Conservation (phyloP, 148 eudicot genomes). For the Suaeda aralocaspica region DNA sequence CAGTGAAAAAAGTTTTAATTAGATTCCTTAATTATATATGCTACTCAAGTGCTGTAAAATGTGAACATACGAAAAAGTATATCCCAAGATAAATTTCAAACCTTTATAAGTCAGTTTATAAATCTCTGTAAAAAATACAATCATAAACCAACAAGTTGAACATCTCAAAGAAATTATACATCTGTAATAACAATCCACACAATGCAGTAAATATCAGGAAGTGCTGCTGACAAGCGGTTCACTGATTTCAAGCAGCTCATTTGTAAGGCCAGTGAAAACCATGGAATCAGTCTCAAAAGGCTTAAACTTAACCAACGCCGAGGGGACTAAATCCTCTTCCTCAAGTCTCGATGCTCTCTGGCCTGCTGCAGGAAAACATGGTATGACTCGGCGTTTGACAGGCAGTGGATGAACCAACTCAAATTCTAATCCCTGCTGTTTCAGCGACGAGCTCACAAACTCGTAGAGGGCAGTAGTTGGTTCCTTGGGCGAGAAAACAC, state of each 20-base stretch:
- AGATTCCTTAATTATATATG: background rate
- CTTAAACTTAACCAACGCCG: slow-evolving; percentile 78
- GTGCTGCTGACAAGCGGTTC: slow-evolving; percentile 49
- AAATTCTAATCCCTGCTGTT: slow-evolving; percentile 77
- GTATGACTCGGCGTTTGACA: slow-evolving; percentile 66
- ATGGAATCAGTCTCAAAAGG: slow-evolving; percentile 71
- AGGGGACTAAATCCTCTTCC: slow-evolving; percentile 77
- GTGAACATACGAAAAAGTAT: background rate
- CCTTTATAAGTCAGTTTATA: background rate
- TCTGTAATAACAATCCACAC: background rate
- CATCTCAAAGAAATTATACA: slow-evolving; percentile 1
- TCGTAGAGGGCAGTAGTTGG: slow-evolving; percentile 73
- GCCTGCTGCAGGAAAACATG: slow-evolving; percentile 63
- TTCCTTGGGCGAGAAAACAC: slow-evolving; percentile 66
- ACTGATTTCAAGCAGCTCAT: slow-evolving; percentile 76
- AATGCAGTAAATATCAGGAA: background rate
- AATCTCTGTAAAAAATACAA: background rate
- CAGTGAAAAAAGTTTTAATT: too few species aligned
- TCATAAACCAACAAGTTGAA: background rate
- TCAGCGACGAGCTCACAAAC: slow-evolving; percentile 75
- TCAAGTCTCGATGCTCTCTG: slow-evolving; percentile 51
- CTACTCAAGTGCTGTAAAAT: background rate
- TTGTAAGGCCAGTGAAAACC: slow-evolving; percentile 78
- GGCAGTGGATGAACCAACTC: slow-evolving; percentile 71
- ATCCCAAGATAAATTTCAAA: background rate